Base-by-base conservation (phyloP, 1,139 yeast species). In the Yamadazyma triangularis region DNA sequence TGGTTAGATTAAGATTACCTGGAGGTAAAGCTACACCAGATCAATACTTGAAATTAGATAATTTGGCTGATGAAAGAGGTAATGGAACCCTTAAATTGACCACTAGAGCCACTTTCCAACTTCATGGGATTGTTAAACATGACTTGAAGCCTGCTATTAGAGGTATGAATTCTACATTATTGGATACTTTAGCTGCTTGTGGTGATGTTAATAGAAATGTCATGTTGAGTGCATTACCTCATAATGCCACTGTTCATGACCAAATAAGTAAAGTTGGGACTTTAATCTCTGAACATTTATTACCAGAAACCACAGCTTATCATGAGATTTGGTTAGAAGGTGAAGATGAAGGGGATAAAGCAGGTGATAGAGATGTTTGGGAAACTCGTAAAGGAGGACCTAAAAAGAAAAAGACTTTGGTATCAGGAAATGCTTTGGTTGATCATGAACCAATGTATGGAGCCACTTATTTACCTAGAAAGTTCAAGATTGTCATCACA, bases 121-220 rank as follows among this genome's bases (percentile, higher is more conserved):
- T 89, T 42, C 98, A 91, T 51, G 97, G 98, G 57, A 79, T 91
- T 39, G 86, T 91, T 36, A 91, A 91, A 64, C 89, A 82, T 56
- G 74, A 89, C 51, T 70, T 91, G 58, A 88, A 87, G 60, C 88
- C 93, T 13, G 82, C 95, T 2, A 86, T 91, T 44, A 82, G 95
- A 65, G 95, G 93, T 30, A 88, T 91, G 81, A 89, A 89, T 57
- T 68, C 95, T 15, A 83, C 81, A 9, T 73, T 89, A 48, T 74
- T 91, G 79, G 97, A 91, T 54, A 89, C 97, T 10, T 74, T 91
- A 38, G 97, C 95, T 40, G 98, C 97, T 2, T 89, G 96, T 71
- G 98, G 98, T 69, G 98, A 91, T 65, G 97, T 89, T 26, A 86
- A 87, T 64, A 84, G 97, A 74, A 89, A 89, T 55, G 96, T 89